Evolutionary conservation across 768 basidiomycete genomes (phyloP).

Genomic region (Exsudoporus frostii): DNA sequence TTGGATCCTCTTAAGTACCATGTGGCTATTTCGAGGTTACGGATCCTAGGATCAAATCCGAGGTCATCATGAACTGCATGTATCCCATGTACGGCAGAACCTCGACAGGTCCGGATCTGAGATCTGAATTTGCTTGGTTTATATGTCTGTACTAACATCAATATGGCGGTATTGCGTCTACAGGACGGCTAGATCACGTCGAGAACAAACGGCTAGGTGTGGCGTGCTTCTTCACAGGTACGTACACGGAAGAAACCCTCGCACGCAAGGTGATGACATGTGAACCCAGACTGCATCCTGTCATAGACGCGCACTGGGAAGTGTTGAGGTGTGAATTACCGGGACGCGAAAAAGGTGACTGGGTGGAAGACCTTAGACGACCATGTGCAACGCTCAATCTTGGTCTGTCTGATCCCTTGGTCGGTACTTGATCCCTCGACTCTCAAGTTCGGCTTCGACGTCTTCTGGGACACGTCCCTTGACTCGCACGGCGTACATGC

Average conservation of each 20-base stretch:
- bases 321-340: not conserved
- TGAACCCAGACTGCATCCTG: conserved; percentile 3
- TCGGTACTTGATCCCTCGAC: conserved; percentile 78
- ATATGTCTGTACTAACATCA: not conserved
- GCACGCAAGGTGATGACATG: conserved; percentile 13
- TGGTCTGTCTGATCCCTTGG: conserved; percentile 78
- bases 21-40: not conserved
- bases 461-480: conserved; percentile 84
- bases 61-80: not conserved
- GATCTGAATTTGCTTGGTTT: not conserved
- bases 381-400: conserved; percentile 41
- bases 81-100: conserved; percentile 11
- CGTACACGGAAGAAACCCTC: not conserved
- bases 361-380: not conserved
- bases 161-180: conserved; percentile 7
- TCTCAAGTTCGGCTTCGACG: conserved; percentile 76
- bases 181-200: conserved; percentile 3
- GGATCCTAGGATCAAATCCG: conserved; percentile 10
- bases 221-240: conserved; percentile 5
- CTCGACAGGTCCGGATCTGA: not conserved
- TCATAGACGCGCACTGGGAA: not conserved
- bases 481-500: conserved; percentile 92
- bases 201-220: not conserved
- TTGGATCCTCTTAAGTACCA: not conserved
- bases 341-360: not conserved